Base-by-base conservation (phyloP, 352 stramenopile genomes). In the Phytophthora colocasiae region DNA sequence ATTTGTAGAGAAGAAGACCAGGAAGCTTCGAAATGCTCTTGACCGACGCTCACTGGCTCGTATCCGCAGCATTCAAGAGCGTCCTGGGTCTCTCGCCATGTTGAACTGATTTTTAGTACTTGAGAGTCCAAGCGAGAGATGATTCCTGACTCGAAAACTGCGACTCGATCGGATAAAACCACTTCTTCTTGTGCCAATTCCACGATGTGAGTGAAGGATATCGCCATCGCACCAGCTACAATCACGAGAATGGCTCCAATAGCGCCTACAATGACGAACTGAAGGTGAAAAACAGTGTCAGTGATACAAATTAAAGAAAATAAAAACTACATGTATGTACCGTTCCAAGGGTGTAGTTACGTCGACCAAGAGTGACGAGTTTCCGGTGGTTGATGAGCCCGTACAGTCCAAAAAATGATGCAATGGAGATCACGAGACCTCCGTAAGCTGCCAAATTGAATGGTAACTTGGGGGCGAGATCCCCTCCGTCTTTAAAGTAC, bases 1-100 rank as follows among this genome's bases (percentile, higher is more conserved):
- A n/a, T 15, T 11, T 89, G 54, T 2, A 87, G 46, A 3, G 50
- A 46, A 5, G 45, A n/a, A 31, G 81, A 68, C 79, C 77, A 91
- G 8, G 70, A 58, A 4, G 71, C 43, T 2, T 51, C 57, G 6
- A 68, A 43, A 17, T 86, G 50, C 3, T 61, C 55, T 12, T 58
- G 32, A 6, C 76, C 47, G 26, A 34, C 49, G 11, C 52, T 38
- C 1, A 69, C 36, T 49, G 49, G 53, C 31, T 66, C 43, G 46
- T 91, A 92, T 4, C 78, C 84, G 29, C 84, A 92, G 66, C 84
- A 92, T 31, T 75, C 47, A 27, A 89, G 71, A 2, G 55, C 66
- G 24, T 85, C 77, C 53, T 92, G 80, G 7, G 84, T 72, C 1
- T 67, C 58, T 7, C 43, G 59, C 84, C 84, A 92, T 0, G 51